Conservation (phyloP, 2,329 filamentous ascomycete species). For the Penicillium sp. region DNA sequence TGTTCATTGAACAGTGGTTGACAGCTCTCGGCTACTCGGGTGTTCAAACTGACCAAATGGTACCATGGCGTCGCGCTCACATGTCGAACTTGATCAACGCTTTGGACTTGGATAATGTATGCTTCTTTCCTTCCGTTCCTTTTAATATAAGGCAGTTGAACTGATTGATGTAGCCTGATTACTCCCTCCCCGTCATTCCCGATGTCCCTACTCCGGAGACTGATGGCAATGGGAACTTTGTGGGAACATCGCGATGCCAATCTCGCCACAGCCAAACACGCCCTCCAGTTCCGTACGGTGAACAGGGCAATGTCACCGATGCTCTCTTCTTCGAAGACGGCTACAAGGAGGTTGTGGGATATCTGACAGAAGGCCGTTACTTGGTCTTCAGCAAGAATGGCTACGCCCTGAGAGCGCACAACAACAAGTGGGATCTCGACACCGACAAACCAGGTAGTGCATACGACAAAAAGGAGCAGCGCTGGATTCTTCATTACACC, state of each 20-base stretch:
- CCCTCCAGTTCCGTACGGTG: conserved; percentile 56
- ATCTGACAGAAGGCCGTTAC: conserved; percentile 60
- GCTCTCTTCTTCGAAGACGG: conserved; percentile 54
- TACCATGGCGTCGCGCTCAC: conserved; percentile 51
- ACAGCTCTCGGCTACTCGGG: conserved; percentile 44
- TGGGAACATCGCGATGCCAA: conserved; percentile 52
- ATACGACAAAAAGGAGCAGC: conserved; percentile 31
- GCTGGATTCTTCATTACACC: conserved; percentile 56
- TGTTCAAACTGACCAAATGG: conserved; percentile 49
- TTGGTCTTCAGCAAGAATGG: conserved; percentile 55
- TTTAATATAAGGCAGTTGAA: background rate
- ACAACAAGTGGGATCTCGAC: background rate
- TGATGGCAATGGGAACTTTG: conserved; percentile 49
- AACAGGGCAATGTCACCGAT: conserved; percentile 40
- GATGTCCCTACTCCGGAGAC: conserved; percentile 49
- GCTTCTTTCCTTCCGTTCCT: background rate
- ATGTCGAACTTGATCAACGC: conserved; percentile 56
- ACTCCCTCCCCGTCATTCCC: conserved; percentile 53
- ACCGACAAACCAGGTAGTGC: conserved; percentile 28
- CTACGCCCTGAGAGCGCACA: conserved; percentile 40
- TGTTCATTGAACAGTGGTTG: conserved; percentile 59
- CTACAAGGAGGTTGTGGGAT: conserved; percentile 58
- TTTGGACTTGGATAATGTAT: conserved; percentile 49
- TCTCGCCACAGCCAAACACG: conserved; percentile 40
- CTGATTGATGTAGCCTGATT: conserved; percentile 48